Percentiles rank a stretch among this genome's conserved stretches.
Conservation (phyloP, 2,329 filamentous ascomycete species). For the Aspergillus tamarii region DNA sequence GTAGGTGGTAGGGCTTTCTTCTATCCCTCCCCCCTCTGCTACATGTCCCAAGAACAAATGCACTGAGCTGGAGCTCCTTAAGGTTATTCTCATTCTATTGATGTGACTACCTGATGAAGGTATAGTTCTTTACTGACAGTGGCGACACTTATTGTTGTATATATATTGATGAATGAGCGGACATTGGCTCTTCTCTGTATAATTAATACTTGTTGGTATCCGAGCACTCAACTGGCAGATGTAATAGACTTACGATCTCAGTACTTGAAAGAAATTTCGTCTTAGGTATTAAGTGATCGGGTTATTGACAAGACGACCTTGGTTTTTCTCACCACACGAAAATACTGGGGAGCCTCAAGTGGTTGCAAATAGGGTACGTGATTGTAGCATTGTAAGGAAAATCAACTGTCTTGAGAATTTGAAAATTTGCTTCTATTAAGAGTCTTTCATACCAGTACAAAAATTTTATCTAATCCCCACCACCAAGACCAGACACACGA, state of each 20-base stretch:
- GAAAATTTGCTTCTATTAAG: not conserved
- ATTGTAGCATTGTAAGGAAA: not conserved
- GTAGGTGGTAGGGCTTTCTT: conserved; percentile 57
- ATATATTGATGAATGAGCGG: not conserved
- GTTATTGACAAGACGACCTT: no score
- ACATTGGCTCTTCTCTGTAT: not conserved
- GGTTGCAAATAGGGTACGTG: not conserved
- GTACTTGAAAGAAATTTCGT: not conserved
- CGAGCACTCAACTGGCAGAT: not conserved
- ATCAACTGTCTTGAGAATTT: not conserved
- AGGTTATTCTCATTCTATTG: conserved; percentile 34
- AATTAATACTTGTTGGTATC: not conserved
- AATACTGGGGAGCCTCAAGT: not conserved
- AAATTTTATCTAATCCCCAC: not conserved
- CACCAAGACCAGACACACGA: not conserved
- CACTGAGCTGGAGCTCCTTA: conserved; percentile 69
- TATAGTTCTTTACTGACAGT: conserved; percentile 69
- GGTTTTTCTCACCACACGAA: not conserved
- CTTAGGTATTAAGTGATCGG: not conserved
- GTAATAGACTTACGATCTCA: not conserved
- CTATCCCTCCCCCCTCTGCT: conserved; percentile 63
- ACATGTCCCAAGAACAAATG: conserved; percentile 64
- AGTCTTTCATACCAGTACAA: not conserved
- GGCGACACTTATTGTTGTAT: conserved; percentile 54
- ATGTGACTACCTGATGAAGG: conserved; percentile 54